Conservation (phyloP, 2,329 filamentous ascomycete genomes). For the Sphaerulina populicola region DNA sequence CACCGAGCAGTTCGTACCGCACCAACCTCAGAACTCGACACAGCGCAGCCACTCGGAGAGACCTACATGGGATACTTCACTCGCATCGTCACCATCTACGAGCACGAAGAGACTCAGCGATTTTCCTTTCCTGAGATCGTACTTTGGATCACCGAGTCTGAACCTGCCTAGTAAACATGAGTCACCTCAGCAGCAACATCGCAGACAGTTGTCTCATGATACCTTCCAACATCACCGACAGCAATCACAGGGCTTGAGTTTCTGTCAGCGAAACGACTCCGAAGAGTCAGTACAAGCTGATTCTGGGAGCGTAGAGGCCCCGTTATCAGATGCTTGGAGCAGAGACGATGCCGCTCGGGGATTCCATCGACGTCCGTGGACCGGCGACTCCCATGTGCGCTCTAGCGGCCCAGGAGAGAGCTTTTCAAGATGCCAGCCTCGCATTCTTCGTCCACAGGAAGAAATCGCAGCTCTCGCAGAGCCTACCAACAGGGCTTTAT, state of each 20-base stretch:
- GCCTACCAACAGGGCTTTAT: no score
- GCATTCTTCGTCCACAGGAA: no score
- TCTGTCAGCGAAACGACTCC: not conserved
- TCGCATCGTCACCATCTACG: conserved; percentile 6
- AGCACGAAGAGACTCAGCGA: conserved; percentile 1
- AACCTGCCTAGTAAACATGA: conserved; percentile 1
- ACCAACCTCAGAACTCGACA: not conserved
- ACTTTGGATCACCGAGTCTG: not conserved
- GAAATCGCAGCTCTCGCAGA: no score
- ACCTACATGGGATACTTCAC: conserved; percentile 1
- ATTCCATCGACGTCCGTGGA: conserved; percentile 12
- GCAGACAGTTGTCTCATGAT: no score
- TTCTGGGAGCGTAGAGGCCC: not conserved
- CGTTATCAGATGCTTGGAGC: conserved; percentile 3
- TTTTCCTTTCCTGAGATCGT: not conserved
- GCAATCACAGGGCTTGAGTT: no score
- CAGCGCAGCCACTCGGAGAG: conserved; percentile 2
- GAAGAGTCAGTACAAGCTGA: not conserved
- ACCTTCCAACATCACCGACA: no score
- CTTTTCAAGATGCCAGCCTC: no score
- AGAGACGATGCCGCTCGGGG: conserved; percentile 12
- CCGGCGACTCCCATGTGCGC: conserved; percentile 6
- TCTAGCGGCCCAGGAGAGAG: not conserved
- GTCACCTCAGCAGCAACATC: not conserved
- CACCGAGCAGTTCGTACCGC: conserved; percentile 1